Base-by-base conservation (phyloP, 768 basidiomycete species). In the Xanthoconium stramineum region DNA sequence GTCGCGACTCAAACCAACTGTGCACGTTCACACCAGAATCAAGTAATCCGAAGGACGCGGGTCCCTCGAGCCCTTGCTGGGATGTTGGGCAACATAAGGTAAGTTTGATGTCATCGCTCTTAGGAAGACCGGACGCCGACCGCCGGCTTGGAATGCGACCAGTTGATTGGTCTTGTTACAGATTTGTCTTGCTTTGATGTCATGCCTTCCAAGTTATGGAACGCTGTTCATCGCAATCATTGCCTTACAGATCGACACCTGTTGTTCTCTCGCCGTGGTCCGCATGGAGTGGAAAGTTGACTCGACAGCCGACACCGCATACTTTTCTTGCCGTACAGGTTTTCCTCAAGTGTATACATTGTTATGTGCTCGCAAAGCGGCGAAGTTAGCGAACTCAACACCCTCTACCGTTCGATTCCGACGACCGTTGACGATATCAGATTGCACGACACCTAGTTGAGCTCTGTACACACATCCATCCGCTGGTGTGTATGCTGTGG, bases 361-460 rank as follows among this genome's bases (percentile, higher is more conserved):
- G 5, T 30, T 50, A 38, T 36, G 30, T 50, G 17, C 11, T 33
- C 32, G 11, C 30, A 17, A n/a, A 10, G 6, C 19, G n/a, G 35
- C 28, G 8, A 32, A 20, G 47, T 2, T 28, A 24, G 17, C 3
- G 28, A n/a, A 8, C 20, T 28, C 42, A 15, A 17, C 50, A 30
- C 33, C 28, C 24, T 14, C 15, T 38, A 46, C 36, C 32, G 7
- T 48, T 50, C 53, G 24, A 38, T 19, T 15, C 33, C 38, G 35
- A 30, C 53, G 24, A 49, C 60, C 30, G 17, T 24, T 24, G 24
- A 24, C 24, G 24, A 24, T 24, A 24, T 24, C 24, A 24, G 24
- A 24, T n/a, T 13, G 6, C 10, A 15, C 44, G 6, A 35, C 47
- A 36, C 28, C 50, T 32, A 36, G 10, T 66, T 61, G 64, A 38